A percentile compares a stretch with the other conserved stretches of the same genome.
These are phyloP conservation scores for Dendrobium officinale DNA, from an alignment of 106 monocot genomes.

Conservation along the genomic window DNA sequence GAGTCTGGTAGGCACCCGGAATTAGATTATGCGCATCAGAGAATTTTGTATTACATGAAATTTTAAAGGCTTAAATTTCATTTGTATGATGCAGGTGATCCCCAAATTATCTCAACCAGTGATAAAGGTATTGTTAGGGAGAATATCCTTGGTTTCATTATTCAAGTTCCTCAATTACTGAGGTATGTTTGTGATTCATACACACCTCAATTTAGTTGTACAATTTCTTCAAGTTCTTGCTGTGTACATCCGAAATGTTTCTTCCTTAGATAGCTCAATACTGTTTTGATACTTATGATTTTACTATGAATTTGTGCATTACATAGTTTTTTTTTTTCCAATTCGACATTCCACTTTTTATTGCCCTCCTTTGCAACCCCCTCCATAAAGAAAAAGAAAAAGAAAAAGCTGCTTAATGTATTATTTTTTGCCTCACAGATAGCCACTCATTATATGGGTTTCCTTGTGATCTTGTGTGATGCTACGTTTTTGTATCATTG, in stretches of 20 bases:
- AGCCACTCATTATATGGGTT: neutral
- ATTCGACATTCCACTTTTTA: neutral
- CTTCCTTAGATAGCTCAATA: neutral
- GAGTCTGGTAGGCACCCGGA: slow-evolving; percentile 39
- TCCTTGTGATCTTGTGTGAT: neutral
- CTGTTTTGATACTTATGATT: neutral
- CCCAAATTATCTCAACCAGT: slow-evolving; percentile 46
- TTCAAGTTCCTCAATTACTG: slow-evolving; percentile 71
- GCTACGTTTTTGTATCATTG: neutral
- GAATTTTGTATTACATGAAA: neutral
- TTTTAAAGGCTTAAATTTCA: neutral
- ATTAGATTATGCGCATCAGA: neutral
- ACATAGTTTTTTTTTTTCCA: neutral
- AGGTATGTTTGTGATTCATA: slow-evolving; percentile 34
- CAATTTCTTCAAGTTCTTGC: neutral
- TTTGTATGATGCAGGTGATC: slow-evolving; percentile 36
- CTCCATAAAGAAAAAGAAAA: neutral
- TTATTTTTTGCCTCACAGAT: neutral
- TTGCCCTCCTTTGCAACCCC: neutral
- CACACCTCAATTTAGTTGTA: neutral
- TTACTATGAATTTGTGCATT: neutral
- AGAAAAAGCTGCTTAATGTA: neutral
- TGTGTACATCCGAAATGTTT: neutral
- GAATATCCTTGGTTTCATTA: slow-evolving; percentile 70
- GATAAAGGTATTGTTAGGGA: slow-evolving; percentile 75